Evolutionary conservation across 2,329 filamentous ascomycete species (phyloP).

Genomic region (Thielaviopsis punctulata): DNA sequence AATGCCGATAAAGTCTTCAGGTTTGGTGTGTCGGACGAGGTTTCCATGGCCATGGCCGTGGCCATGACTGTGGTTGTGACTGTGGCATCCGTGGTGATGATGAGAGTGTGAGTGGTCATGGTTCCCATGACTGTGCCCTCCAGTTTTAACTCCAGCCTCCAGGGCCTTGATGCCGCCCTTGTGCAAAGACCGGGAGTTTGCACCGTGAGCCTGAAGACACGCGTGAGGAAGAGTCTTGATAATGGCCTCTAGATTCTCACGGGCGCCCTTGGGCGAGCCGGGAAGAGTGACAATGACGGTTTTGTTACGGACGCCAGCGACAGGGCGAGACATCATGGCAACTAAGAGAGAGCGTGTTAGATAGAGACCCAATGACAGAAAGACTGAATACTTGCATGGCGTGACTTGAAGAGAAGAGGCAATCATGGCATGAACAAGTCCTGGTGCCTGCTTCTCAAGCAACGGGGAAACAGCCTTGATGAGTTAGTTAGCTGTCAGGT

Average conservation of each 20-base stretch:
- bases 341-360: no score
- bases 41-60: slow-evolving; percentile 43
- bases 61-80: slow-evolving; percentile 39
- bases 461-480: slow-evolving; percentile 57
- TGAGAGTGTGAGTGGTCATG: no score
- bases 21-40: slow-evolving; percentile 57
- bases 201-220: slow-evolving; percentile 74
- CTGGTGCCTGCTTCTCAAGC: slow-evolving; percentile 71
- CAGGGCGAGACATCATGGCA: slow-evolving; percentile 89
- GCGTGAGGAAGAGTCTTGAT: slow-evolving; percentile 87
- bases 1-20: slow-evolving; percentile 32
- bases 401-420: slow-evolving; percentile 69
- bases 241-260: slow-evolving; percentile 78
- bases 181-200: slow-evolving; percentile 65
- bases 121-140: slow-evolving; percentile 31
- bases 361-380: no score
- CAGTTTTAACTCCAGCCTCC: slow-evolving; percentile 32
- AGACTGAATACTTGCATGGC: slow-evolving; percentile 49
- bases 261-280: slow-evolving; percentile 86
- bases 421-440: slow-evolving; percentile 90
- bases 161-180: slow-evolving; percentile 66
- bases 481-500: background rate
- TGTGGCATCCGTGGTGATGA: slow-evolving; percentile 26
- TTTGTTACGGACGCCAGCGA: slow-evolving; percentile 69
- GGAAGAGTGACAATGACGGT: slow-evolving; percentile 78